These are phyloP conservation scores for Ottelia alismoides DNA, from an alignment of 106 monocot species.

Conservation along the genomic window DNA sequence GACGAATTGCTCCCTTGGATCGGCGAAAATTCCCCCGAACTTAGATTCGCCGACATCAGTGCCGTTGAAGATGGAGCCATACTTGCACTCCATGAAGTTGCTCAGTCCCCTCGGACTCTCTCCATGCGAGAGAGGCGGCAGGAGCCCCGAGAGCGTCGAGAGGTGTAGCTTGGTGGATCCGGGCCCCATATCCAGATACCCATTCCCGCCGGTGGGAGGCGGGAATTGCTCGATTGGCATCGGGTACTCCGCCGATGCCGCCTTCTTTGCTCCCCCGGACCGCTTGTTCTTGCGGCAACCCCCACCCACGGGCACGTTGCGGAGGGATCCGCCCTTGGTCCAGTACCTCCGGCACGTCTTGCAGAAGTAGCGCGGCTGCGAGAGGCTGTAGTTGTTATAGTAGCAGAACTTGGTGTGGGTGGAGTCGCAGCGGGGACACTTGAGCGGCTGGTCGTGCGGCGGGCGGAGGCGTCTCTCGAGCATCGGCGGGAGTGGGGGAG, in stretches of 20 bases:
- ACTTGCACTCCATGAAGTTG: slow-evolving; percentile 9
- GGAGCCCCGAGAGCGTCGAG: slow-evolving; percentile 8
- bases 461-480: slow-evolving; percentile 15
- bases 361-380: slow-evolving; percentile 68
- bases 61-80: neutral
- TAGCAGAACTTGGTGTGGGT: slow-evolving; percentile 77
- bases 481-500: neutral
- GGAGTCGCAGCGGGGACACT: slow-evolving; percentile 67
- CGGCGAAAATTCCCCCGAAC: neutral
- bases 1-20: too few relatives aligned
- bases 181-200: too few relatives aligned
- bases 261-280: slow-evolving; percentile 4
- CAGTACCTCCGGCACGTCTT: slow-evolving; percentile 68
- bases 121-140: neutral
- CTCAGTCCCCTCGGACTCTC: neutral
- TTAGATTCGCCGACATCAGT: neutral
- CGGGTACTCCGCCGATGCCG: neutral
- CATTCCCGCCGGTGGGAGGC: too few relatives aligned
- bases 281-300: slow-evolving; percentile 60
- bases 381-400: slow-evolving; percentile 79
- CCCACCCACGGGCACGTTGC: slow-evolving; percentile 62
- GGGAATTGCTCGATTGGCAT: too few relatives aligned
- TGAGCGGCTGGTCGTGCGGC: slow-evolving; percentile 43
- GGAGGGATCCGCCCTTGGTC: slow-evolving; percentile 64
- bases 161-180: slow-evolving; percentile 8